A percentile compares a stretch with the other conserved stretches of the same genome.
Evolutionary conservation across 2,329 filamentous ascomycete species (phyloP).

Genomic region (Thermothelomyces thermophilus): DNA sequence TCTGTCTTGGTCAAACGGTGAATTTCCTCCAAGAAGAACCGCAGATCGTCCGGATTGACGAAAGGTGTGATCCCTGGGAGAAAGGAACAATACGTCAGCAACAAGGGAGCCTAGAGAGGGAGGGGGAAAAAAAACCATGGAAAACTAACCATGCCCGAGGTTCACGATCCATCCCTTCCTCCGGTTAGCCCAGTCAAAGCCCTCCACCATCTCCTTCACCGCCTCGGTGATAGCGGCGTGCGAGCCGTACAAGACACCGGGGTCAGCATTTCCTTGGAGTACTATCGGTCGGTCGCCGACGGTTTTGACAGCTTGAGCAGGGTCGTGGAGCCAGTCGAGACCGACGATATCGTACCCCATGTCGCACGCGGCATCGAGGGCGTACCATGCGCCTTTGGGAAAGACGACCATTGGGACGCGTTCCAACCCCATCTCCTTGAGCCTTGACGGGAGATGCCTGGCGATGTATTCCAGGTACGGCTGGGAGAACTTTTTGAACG

Average conservation of each 20-base stretch:
- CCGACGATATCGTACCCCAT: conserved; percentile 91
- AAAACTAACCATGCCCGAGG: conserved; percentile 73
- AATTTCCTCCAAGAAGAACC: conserved; percentile 90
- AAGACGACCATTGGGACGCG: conserved; percentile 95
- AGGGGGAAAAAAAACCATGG: too few relatives aligned
- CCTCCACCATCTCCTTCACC: conserved; percentile 79
- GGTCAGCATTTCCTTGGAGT: conserved; percentile 93
- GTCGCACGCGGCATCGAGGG: conserved; percentile 77
- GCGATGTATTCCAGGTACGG: conserved; percentile 84
- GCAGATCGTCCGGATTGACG: conserved; percentile 87
- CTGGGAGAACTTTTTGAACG: conserved; percentile 78
- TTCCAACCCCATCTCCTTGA: conserved; percentile 69
- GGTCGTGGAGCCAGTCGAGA: conserved; percentile 90
- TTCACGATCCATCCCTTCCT: conserved; percentile 97
- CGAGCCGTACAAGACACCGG: conserved; percentile 83
- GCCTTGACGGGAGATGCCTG: conserved; percentile 65
- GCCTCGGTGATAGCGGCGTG: conserved; percentile 72
- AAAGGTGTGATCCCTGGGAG: conserved; percentile 78
- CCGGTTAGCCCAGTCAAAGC: conserved; percentile 66
- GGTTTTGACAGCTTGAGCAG: conserved; percentile 73
- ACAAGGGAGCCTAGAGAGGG: not conserved
- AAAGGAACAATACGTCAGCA: too few relatives aligned
- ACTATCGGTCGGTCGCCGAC: conserved; percentile 68
- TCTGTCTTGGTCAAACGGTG: conserved; percentile 57
- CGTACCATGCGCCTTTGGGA: conserved; percentile 96